These are phyloP conservation scores for Geotrichum reessii DNA, from an alignment of 1,139 yeast genomes.

Conservation along the genomic window DNA sequence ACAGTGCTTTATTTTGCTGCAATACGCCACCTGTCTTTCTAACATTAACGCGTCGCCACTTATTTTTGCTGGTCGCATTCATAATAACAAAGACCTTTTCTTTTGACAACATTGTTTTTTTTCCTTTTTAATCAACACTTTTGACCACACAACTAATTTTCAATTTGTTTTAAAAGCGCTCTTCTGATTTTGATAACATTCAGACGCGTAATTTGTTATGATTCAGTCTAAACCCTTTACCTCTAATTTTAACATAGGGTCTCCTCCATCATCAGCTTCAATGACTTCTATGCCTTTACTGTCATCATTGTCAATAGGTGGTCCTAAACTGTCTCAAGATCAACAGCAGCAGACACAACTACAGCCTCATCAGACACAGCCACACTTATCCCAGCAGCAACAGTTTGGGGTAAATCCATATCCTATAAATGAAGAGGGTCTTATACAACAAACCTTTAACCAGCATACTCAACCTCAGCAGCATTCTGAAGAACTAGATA, in stretches of 20 bases:
- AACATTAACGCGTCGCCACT: slow-evolving; percentile 17
- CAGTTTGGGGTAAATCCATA: not conserved
- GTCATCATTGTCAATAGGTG: slow-evolving; percentile 11
- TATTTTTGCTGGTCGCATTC: not conserved
- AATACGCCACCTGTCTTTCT: not conserved
- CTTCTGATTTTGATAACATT: not conserved
- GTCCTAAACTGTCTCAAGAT: not conserved
- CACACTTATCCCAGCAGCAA: not conserved
- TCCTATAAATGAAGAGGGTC: not conserved
- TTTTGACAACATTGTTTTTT: not conserved
- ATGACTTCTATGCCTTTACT: slow-evolving; percentile 4
- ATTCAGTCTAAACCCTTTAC: slow-evolving; percentile 16
- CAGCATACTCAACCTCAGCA: not conserved
- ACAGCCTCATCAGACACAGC: not conserved
- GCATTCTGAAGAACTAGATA: not conserved
- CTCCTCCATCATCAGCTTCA: slow-evolving; percentile 5
- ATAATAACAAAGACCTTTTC: not conserved
- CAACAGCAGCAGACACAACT: not conserved
- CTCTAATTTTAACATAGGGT: slow-evolving; percentile 9
- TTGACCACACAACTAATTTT: not conserved
- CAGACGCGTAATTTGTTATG: slow-evolving; percentile 6
- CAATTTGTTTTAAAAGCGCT: not conserved
- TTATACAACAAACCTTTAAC: not conserved
- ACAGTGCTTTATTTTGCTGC: not conserved
- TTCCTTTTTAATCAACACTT: not conserved